These are phyloP conservation scores for Xylaria sp. DNA, from an alignment of 2,329 filamentous ascomycete genomes.

Conservation along the genomic window DNA sequence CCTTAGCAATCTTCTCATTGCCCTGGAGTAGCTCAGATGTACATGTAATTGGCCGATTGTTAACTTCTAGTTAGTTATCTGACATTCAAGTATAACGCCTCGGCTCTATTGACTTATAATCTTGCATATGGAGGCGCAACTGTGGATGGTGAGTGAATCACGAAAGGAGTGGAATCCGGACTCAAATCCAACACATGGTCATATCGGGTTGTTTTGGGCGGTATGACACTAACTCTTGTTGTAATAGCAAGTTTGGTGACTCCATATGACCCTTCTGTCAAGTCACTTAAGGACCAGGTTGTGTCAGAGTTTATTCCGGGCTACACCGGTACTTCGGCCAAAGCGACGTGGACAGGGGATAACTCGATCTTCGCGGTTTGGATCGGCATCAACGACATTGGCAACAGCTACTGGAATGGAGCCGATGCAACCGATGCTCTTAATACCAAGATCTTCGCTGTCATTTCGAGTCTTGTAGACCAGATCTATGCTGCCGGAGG, in stretches of 20 bases:
- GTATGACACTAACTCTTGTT: conserved; percentile 1
- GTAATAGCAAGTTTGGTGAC: conserved; percentile 54
- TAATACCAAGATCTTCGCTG: conserved; percentile 54
- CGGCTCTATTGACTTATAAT: conserved; percentile 61
- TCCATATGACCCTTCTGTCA: conserved; percentile 59
- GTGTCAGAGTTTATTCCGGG: conserved; percentile 54
- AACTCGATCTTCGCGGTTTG: conserved; percentile 60
- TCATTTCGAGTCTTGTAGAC: conserved; percentile 55
- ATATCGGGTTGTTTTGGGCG: background rate
- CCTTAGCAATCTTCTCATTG: background rate
- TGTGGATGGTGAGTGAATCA: conserved; percentile 53
- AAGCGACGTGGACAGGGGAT: conserved; percentile 51
- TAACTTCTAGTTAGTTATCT: conserved; percentile 52
- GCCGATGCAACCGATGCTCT: conserved; percentile 47
- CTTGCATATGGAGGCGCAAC: conserved; percentile 65
- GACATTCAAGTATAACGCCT: conserved; percentile 58
- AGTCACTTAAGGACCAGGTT: conserved; percentile 63
- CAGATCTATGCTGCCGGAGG: conserved; percentile 63
- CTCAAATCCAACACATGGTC: background rate
- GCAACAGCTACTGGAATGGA: conserved; percentile 57
- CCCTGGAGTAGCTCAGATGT: background rate
- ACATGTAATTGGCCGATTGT: background rate
- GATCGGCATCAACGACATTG: conserved; percentile 67
- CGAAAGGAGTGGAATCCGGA: background rate
- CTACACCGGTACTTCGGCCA: conserved; percentile 49